phyloP scores from a whole-genome alignment of 2,329 filamentous ascomycete species.

The Botrytis medusae region DNA sequence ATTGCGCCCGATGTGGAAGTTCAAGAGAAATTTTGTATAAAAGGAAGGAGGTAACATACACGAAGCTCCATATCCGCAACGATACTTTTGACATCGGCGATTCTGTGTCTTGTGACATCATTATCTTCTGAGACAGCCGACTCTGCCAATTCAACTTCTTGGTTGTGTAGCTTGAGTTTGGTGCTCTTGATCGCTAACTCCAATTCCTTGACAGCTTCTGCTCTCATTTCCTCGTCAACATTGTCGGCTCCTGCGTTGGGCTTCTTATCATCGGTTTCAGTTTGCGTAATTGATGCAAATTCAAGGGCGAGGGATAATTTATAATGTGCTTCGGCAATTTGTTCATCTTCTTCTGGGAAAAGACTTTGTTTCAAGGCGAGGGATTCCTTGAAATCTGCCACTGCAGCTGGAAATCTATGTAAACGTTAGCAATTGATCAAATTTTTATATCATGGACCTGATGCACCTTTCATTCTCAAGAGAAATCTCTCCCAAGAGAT shows the following conservation, averaged over 20 bases:
- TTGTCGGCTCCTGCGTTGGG: constrained; percentile 41
- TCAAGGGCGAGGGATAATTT: constrained; percentile 94
- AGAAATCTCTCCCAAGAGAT: constrained; percentile 93
- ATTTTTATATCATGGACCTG: not conserved
- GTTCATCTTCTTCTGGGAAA: constrained; percentile 75
- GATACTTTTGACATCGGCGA: constrained; percentile 75
- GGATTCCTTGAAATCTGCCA: constrained; percentile 75
- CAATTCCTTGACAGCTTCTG: constrained; percentile 70
- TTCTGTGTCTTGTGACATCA: constrained; percentile 59
- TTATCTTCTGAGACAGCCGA: constrained; percentile 66
- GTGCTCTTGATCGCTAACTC: constrained; percentile 73
- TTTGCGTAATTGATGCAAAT: constrained; percentile 77
- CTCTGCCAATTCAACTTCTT: constrained; percentile 65
- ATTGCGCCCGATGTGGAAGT: not conserved
- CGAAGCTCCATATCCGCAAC: constrained; percentile 68
- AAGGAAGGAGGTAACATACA: not conserved
- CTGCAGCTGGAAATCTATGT: constrained; percentile 74
- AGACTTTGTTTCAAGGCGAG: constrained; percentile 77
- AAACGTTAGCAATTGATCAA: constrained; percentile 26
- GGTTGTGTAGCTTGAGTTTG: constrained; percentile 66
- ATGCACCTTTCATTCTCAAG: constrained; percentile 82
- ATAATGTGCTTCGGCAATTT: constrained; percentile 92
- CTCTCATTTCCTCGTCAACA: constrained; percentile 68
- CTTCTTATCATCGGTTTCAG: constrained; percentile 51
- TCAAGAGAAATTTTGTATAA: not conserved